phyloP scores from a whole-genome alignment of 2,329 filamentous ascomycete genomes.

The Aspergillus terreus region DNA sequence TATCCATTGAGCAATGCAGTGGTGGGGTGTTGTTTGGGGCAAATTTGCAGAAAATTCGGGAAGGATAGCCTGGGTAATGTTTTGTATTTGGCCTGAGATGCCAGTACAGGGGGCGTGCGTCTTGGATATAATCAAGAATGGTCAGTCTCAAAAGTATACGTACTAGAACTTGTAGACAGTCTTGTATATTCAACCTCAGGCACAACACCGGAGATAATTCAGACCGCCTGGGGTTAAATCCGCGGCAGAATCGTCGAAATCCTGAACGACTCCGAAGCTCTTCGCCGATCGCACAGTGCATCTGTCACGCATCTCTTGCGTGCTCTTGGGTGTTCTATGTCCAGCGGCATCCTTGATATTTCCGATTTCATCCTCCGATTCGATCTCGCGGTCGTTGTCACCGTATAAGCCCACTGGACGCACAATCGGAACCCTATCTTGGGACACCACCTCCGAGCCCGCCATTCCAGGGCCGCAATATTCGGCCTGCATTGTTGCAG shows the following conservation, averaged over 20 bases:
- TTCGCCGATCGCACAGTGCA: conserved; percentile 3
- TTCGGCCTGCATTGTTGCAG: neutral
- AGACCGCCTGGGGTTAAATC: conserved; percentile 15
- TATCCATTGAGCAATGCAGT: too few species aligned
- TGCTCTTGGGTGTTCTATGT: neutral
- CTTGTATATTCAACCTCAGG: neutral
- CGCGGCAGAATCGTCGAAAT: conserved; percentile 12
- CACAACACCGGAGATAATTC: conserved; percentile 6
- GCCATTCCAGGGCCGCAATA: neutral
- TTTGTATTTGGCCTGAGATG: too few species aligned
- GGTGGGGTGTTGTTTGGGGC: too few species aligned
- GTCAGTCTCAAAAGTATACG: neutral
- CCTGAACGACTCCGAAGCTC: conserved; percentile 6
- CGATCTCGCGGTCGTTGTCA: neutral
- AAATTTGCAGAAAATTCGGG: too few species aligned
- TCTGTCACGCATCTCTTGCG: neutral
- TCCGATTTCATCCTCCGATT: neutral
- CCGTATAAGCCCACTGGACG: neutral
- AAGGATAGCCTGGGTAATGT: too few species aligned
- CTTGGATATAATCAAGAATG: too few species aligned
- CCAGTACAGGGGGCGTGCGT: too few species aligned
- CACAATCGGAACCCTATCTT: neutral
- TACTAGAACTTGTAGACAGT: neutral
- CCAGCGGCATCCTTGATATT: neutral
- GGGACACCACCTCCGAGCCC: neutral